Conservation (phyloP, 345 rosid genomes). For the Mallotus nudiflorus region DNA sequence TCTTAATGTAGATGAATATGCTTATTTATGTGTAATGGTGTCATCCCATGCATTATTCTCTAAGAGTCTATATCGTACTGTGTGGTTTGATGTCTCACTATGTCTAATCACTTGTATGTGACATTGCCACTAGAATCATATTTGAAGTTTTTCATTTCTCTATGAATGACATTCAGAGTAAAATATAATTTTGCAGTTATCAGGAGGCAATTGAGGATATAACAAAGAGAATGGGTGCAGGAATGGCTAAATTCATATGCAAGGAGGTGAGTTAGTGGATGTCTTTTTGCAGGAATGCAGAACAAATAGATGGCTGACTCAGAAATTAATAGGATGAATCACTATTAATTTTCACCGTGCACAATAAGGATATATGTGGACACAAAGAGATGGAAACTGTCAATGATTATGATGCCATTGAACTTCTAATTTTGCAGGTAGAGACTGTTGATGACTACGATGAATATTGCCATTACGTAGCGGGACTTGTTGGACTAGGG, state of each 20-base stretch:
- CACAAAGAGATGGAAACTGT: background rate
- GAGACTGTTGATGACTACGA: constrained; percentile 88
- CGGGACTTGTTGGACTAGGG: constrained; percentile 97
- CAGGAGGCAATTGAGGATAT: constrained; percentile 85
- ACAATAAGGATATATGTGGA: background rate
- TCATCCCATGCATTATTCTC: background rate
- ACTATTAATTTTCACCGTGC: background rate
- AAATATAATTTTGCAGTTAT: constrained; percentile 49
- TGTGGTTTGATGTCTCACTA: background rate
- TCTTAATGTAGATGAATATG: background rate
- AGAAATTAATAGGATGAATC: background rate
- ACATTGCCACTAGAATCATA: background rate
- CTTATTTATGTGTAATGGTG: background rate
- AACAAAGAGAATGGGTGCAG: constrained; percentile 87
- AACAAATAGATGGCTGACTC: background rate
- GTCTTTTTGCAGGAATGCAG: constrained; percentile 7
- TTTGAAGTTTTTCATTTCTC: background rate
- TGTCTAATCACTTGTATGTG: background rate
- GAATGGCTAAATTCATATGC: constrained; percentile 93
- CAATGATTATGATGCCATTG: background rate
- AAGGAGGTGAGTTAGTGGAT: constrained; percentile 59
- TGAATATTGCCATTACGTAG: constrained; percentile 97
- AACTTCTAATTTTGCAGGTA: constrained; percentile 51
- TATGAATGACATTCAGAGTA: constrained; percentile 6
- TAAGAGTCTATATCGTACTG: background rate